These are phyloP conservation scores for Alternaria tenuissima DNA, from an alignment of 2,329 filamentous ascomycete species.

Conservation along the genomic window DNA sequence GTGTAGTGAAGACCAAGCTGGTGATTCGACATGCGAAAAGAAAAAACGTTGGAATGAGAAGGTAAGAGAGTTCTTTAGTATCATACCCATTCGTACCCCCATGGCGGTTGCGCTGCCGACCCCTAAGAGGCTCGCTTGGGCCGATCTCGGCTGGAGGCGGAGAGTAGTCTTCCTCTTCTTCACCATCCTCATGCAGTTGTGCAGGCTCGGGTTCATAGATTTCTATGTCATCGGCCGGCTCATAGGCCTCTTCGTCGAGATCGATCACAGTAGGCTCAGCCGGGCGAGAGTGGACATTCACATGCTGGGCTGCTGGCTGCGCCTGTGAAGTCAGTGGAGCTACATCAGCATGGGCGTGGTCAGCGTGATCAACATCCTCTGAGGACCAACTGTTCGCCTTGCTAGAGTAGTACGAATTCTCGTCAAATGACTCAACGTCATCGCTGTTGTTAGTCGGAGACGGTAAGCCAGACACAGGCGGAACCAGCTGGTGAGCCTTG, in stretches of 20 bases:
- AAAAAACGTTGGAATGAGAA: slow-evolving; percentile 33
- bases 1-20: neutral
- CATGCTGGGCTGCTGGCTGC: slow-evolving; percentile 32
- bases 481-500: slow-evolving; percentile 76
- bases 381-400: slow-evolving; percentile 79
- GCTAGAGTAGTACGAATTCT: slow-evolving; percentile 96
- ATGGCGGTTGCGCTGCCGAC: slow-evolving; percentile 35
- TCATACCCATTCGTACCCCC: slow-evolving; percentile 45
- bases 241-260: slow-evolving; percentile 50
- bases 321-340: slow-evolving; percentile 39
- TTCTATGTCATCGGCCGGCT: slow-evolving; percentile 51
- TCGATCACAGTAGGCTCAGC: slow-evolving; percentile 43
- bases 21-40: neutral
- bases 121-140: slow-evolving; percentile 35
- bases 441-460: slow-evolving; percentile 67
- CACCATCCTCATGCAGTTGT: slow-evolving; percentile 38
- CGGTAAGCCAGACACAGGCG: slow-evolving; percentile 68
- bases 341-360: slow-evolving; percentile 41
- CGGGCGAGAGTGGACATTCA: slow-evolving; percentile 23
- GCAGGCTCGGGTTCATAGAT: slow-evolving; percentile 48
- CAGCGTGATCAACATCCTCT: slow-evolving; percentile 52
- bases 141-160: slow-evolving; percentile 56
- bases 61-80: slow-evolving; percentile 16
- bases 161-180: slow-evolving; percentile 55
- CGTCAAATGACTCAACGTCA: slow-evolving; percentile 84